Conservation (phyloP, 2,329 filamentous ascomycete species). For the Calonectria ilicicola region DNA sequence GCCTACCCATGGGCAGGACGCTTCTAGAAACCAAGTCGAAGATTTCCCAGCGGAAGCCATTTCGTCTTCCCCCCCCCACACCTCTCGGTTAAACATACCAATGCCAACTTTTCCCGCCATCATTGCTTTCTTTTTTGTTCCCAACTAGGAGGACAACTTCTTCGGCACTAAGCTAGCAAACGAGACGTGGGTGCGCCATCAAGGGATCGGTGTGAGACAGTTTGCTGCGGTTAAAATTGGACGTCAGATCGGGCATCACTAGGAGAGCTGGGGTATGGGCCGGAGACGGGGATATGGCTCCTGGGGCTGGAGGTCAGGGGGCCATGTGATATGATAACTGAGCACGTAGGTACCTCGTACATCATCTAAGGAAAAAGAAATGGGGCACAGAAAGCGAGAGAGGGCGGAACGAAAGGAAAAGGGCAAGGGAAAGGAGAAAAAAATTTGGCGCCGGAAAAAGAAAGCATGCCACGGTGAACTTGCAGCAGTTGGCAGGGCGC, state of each 20-base stretch:
- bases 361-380: not conserved
- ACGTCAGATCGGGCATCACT: not conserved
- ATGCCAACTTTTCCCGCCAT: not conserved
- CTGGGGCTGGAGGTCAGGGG: not conserved
- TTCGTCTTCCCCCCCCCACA: not conserved
- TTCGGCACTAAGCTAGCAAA: not conserved
- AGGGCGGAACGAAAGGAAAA: not conserved
- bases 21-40: not conserved
- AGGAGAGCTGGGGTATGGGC: not conserved
- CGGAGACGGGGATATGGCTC: not conserved
- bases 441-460: not conserved
- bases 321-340: not conserved
- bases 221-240: not conserved
- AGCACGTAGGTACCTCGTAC: not conserved
- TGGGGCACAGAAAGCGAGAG: not conserved
- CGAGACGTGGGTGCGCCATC: not conserved
- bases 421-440: too few relatives aligned
- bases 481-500: slow-evolving; percentile 12
- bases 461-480: not conserved
- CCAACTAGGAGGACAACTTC: slow-evolving; percentile 5
- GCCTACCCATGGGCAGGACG: not conserved
- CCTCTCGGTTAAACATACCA: not conserved
- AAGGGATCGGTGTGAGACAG: slow-evolving; percentile 1
- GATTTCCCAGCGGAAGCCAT: not conserved
- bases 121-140: slow-evolving; percentile 16